Evolutionary conservation across 768 basidiomycete species (phyloP).

Genomic region (Roridomyces roridus): DNA sequence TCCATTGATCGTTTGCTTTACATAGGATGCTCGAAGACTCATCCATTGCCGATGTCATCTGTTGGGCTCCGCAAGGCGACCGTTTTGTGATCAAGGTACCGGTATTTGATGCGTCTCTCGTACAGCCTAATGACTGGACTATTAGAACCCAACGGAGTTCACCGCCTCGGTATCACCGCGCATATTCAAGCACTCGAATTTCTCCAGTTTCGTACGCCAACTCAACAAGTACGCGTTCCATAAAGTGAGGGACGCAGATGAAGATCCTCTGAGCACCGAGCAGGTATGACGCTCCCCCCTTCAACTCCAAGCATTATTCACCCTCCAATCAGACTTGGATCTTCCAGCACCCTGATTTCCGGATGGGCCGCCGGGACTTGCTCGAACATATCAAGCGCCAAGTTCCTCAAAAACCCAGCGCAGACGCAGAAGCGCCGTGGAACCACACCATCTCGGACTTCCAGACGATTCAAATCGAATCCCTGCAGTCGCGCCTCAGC

Average conservation of each 20-base stretch:
- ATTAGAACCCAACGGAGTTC: conserved; percentile 95
- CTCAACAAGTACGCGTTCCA: conserved; percentile 98
- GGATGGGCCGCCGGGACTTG: conserved; percentile 57
- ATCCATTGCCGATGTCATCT: conserved; percentile 72
- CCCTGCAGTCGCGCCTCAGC: conserved; percentile 45
- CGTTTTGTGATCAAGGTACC: conserved; percentile 87
- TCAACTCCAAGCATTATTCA: neutral
- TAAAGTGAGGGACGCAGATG: conserved; percentile 92
- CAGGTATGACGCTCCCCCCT: conserved; percentile 46
- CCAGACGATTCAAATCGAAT: conserved; percentile 33
- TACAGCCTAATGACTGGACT: neutral
- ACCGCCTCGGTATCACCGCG: conserved; percentile 89
- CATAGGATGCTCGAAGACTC: conserved; percentile 88
- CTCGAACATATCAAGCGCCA: conserved; percentile 68
- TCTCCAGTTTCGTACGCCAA: conserved; percentile 90
- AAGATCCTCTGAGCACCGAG: conserved; percentile 71
- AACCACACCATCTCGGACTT: conserved; percentile 32
- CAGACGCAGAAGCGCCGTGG: conserved; percentile 42
- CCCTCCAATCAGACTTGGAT: conserved; percentile 54
- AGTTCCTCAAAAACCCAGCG: conserved; percentile 61
- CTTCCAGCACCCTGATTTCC: conserved; percentile 65
- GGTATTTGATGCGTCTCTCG: too few relatives aligned
- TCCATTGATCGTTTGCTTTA: neutral
- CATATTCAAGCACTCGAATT: conserved; percentile 96
- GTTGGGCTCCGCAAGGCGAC: conserved; percentile 85